phyloP scores from a whole-genome alignment of 1,284 basidiomycete species.

The Ceratobasidium theobromae region DNA sequence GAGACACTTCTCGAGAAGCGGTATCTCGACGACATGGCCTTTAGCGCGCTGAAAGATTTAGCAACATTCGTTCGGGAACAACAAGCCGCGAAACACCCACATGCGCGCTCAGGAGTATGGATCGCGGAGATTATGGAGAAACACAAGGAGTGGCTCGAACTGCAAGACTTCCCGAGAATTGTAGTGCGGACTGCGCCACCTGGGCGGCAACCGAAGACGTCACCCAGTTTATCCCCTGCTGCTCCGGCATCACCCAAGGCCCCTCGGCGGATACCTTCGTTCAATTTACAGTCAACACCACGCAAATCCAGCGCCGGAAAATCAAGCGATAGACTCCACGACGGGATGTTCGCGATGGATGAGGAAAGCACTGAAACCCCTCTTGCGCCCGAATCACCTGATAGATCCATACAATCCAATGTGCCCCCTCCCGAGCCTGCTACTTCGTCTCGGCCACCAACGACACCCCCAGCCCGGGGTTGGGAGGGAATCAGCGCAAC shows the following conservation, averaged over 20 bases:
- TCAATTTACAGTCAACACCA: slow-evolving; percentile 14
- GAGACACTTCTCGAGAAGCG: slow-evolving; percentile 85
- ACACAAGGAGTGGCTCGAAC: slow-evolving; percentile 73
- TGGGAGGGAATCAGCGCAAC: slow-evolving; percentile 6
- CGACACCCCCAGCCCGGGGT: not conserved
- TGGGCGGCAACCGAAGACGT: slow-evolving; percentile 48
- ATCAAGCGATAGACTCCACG: slow-evolving; percentile 38
- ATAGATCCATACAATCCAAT: not conserved
- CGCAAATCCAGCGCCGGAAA: slow-evolving; percentile 34
- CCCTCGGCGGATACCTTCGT: slow-evolving; percentile 36
- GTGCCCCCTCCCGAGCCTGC: not conserved
- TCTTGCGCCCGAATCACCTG: slow-evolving; percentile 33
- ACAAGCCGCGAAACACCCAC: slow-evolving; percentile 69
- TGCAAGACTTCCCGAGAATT: slow-evolving; percentile 69
- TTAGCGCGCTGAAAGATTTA: slow-evolving; percentile 68
- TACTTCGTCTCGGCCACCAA: too few relatives aligned
- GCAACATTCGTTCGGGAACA: slow-evolving; percentile 58
- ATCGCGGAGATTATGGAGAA: slow-evolving; percentile 62
- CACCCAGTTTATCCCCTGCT: slow-evolving; percentile 54
- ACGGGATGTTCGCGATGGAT: slow-evolving; percentile 68
- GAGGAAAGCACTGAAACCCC: slow-evolving; percentile 44
- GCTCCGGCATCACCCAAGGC: slow-evolving; percentile 41
- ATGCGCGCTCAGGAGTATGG: slow-evolving; percentile 61
- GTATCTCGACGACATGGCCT: slow-evolving; percentile 74
- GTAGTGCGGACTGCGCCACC: slow-evolving; percentile 55